phyloP scores from a whole-genome alignment of 352 stramenopile genomes.

The Plasmopara muralis region DNA sequence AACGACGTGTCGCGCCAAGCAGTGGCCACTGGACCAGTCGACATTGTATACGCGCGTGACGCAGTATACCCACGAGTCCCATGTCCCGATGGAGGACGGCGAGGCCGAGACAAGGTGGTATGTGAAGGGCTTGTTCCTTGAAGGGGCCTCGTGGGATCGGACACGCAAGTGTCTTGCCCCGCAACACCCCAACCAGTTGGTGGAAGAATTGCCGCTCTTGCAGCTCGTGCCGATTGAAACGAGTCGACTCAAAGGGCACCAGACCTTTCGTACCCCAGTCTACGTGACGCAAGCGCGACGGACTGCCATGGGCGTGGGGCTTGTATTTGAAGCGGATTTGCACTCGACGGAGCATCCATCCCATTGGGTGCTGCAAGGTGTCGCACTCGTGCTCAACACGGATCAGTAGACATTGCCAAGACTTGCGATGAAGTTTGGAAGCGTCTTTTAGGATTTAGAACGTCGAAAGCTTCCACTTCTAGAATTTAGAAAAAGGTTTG shows the following conservation, averaged over 20 bases:
- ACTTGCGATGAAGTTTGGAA: no score
- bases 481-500: no score
- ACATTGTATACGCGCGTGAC: conserved; percentile 92
- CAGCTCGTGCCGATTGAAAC: conserved; percentile 94
- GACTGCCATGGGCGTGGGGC: conserved; percentile 93
- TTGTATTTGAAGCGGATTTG: conserved; percentile 93
- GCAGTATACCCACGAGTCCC: conserved; percentile 47
- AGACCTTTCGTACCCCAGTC: conserved; percentile 93
- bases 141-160: conserved; percentile 92
- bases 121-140: conserved; percentile 88
- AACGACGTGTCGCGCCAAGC: conserved; percentile 88
- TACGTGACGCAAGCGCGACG: conserved; percentile 92
- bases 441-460: no score
- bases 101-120: conserved; percentile 87
- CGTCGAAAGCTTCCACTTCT: no score
- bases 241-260: conserved; percentile 91
- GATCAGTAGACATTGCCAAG: conserved; percentile 49
- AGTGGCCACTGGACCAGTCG: conserved; percentile 94
- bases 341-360: conserved; percentile 87
- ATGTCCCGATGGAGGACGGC: conserved; percentile 43
- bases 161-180: conserved; percentile 59
- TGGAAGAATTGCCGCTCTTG: conserved; percentile 91
- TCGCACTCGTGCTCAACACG: conserved; percentile 90
- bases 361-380: conserved; percentile 93
- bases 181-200: conserved; percentile 92